phyloP scores from a whole-genome alignment of 192 early-diverging fungal species.

The Fimicolochytrium jonesii region DNA sequence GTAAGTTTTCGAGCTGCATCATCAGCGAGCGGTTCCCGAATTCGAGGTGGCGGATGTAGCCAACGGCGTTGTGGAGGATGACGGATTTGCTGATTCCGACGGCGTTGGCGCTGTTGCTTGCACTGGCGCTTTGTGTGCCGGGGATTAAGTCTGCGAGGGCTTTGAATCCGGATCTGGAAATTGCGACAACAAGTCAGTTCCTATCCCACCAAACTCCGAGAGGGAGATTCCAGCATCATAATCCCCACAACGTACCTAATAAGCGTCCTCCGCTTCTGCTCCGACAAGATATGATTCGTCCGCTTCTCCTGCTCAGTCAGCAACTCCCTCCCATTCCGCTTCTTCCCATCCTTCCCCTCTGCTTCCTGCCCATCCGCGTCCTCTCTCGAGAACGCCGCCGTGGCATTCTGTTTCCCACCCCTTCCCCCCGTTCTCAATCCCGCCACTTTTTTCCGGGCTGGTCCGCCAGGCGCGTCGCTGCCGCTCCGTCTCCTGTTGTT shows the following conservation, averaged over 20 bases:
- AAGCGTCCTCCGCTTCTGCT: conserved; percentile 68
- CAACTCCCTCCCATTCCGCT: conserved; percentile 47
- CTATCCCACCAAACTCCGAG: no score
- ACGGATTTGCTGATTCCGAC: conserved; percentile 61
- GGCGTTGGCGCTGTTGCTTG: conserved; percentile 15
- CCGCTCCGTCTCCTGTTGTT: no score
- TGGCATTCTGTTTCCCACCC: no score
- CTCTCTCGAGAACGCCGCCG: no score
- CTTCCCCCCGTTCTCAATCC: background rate
- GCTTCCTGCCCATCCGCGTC: no score
- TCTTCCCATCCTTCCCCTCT: conserved; percentile 5
- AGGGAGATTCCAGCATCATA: no score
- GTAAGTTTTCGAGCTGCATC: conserved; percentile 24
- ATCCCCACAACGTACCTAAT: conserved; percentile 38
- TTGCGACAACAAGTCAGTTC: background rate
- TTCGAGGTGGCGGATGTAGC: conserved; percentile 59
- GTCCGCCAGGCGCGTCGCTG: no score
- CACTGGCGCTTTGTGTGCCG: conserved; percentile 30
- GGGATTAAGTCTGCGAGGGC: conserved; percentile 30
- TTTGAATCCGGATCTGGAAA: conserved; percentile 25
- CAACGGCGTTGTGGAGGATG: conserved; percentile 64
- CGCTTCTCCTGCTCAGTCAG: conserved; percentile 73
- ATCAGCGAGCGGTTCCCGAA: conserved; percentile 49
- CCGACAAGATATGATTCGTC: conserved; percentile 69
- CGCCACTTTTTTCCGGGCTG: background rate